These are phyloP conservation scores for Populus pruinosa DNA, from an alignment of 345 rosid genomes.

Conservation along the genomic window DNA sequence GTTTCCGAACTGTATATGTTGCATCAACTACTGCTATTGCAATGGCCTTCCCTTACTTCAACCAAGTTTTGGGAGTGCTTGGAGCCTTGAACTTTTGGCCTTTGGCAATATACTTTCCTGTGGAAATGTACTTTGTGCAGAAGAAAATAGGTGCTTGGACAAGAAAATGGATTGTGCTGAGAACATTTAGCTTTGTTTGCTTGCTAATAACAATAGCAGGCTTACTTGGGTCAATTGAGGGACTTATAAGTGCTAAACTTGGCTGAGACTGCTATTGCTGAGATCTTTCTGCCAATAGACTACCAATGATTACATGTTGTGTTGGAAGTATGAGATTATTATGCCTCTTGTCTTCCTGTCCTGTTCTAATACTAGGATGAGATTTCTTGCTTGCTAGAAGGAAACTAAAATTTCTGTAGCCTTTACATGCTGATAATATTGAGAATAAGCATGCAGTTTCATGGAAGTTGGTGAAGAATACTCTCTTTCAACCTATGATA, in stretches of 20 bases:
- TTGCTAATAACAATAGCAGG: constrained; percentile 35
- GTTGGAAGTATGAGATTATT: not conserved
- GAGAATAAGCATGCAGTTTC: not conserved
- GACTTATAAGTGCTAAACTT: constrained; percentile 40
- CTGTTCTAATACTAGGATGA: not conserved
- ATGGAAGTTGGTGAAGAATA: not conserved
- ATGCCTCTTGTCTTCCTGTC: not conserved
- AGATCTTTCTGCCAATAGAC: not conserved
- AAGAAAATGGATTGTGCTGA: constrained; percentile 44
- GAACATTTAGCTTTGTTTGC: constrained; percentile 49
- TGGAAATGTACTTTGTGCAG: constrained; percentile 62
- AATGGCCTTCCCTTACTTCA: constrained; percentile 60
- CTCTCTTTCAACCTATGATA: not conserved
- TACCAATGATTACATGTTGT: not conserved
- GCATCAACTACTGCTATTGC: constrained; percentile 40
- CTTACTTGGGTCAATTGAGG: constrained; percentile 45
- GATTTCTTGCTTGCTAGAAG: not conserved
- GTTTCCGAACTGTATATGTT: constrained; percentile 46
- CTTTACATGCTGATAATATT: not conserved
- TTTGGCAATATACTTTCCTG: constrained; percentile 53
- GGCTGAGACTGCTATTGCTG: constrained; percentile 2
- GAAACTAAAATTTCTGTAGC: not conserved
- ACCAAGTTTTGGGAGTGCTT: constrained; percentile 46
- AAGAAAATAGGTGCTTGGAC: constrained; percentile 50
- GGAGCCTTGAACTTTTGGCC: constrained; percentile 81